These are phyloP conservation scores for Vitis vinifera DNA, from an alignment of 164 flowering plant species.

Conservation along the genomic window ASM3070453v1 NC_081814.1:12873501-12874000, in stretches of 20 bases:
- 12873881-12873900: neutral
- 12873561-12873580: neutral
- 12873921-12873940: slow-evolving; percentile 66
- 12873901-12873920: slow-evolving; percentile 8
- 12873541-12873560: neutral
- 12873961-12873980: slow-evolving; percentile 58
- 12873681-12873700: no score
- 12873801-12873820: no score
- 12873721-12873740: neutral
- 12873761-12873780: no score
- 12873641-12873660: no score
- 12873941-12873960: slow-evolving; percentile 65
- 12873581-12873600: no score
- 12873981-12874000: slow-evolving; percentile 49
- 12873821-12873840: no score
- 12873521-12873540: slow-evolving; percentile 66
- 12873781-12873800: no score
- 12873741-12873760: no score
- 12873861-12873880: neutral
- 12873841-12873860: no score
- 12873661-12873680: neutral
- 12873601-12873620: no score
- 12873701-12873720: neutral
- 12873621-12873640: no score
- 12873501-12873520: slow-evolving; percentile 80